Base-by-base conservation (phyloP, 2,329 filamentous ascomycete genomes). In the Colletotrichum cuscutae region DNA sequence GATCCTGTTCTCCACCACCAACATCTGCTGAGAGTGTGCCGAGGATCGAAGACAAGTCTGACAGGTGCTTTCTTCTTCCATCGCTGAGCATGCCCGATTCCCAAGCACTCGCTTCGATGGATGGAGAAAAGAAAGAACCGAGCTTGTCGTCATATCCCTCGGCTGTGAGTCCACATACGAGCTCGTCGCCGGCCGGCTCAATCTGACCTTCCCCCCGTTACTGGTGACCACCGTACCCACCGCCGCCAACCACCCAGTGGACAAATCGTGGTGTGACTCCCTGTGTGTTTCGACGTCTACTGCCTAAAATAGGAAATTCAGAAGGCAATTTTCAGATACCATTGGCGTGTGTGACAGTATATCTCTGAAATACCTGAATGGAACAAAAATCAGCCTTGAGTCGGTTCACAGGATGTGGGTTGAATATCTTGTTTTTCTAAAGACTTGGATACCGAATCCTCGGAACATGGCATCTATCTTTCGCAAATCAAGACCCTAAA, bases 171-270 rank as follows among this genome's bases (percentile, higher is more conserved):
- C 37, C 57, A 37, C 28, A 54, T 42, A 42, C 37, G 37, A 22
- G 26, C 5, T 52, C 24, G n/a, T 12, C 4, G 28, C 59, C 30
- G n/a, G 65, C 68, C 37, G 63, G 35, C 68, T 67, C 37, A 57
- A 54, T 46, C 28, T 67, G 63, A 58, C 30, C 46, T 66, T 42
- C 15, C 35, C 57, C 68, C 68, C 60, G 56, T 19, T 30, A 22
- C 35, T 35, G 52, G 49, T 68, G 52, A 56, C 46, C 30, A 49
- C 42, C 15, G 35, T 24, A n/a, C 28, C 64, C 68, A 68, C 68
- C 46, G 13, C 22, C 6, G 32, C 22, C 46, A 26, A 26, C 63
- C 56, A 35, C 24, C 13, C 54, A 12, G 42, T 24, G 5, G 46
- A 11, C 28, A 37, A n/a, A 7, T 6, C 37, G 57, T 12, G 6